Evolutionary conservation across 331 rosid species (phyloP).

Genomic region (Malus hybrid): DNA sequence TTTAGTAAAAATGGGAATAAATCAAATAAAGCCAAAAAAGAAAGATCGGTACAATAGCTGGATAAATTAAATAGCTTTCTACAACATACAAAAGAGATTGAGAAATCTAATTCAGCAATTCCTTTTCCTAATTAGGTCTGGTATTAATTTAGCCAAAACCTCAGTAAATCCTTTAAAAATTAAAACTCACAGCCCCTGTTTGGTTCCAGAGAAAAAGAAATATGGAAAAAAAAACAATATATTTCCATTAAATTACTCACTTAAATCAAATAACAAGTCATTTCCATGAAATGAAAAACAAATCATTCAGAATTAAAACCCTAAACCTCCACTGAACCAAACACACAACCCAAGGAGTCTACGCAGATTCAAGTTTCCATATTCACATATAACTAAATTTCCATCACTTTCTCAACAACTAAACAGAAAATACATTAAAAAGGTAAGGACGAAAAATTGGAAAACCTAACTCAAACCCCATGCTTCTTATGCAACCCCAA

Average conservation of each 20-base stretch:
- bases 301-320: neutral
- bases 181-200: neutral
- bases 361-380: neutral
- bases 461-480: neutral
- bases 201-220: neutral
- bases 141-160: neutral
- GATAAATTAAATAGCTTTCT: neutral
- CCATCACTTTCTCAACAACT: neutral
- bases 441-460: neutral
- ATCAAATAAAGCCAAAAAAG: neutral
- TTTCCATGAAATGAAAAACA: neutral
- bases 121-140: neutral
- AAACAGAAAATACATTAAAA: neutral
- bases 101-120: neutral
- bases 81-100: neutral
- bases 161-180: neutral
- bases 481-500: neutral
- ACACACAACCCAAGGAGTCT: neutral
- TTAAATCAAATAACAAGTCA: neutral
- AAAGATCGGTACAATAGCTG: neutral
- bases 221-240: neutral
- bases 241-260: neutral
- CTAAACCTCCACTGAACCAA: neutral
- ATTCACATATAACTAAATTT: neutral
- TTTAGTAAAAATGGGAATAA: neutral